These are phyloP conservation scores for Trichothecium roseum DNA, from an alignment of 2,329 filamentous ascomycete genomes.

Conservation along the genomic window DNA sequence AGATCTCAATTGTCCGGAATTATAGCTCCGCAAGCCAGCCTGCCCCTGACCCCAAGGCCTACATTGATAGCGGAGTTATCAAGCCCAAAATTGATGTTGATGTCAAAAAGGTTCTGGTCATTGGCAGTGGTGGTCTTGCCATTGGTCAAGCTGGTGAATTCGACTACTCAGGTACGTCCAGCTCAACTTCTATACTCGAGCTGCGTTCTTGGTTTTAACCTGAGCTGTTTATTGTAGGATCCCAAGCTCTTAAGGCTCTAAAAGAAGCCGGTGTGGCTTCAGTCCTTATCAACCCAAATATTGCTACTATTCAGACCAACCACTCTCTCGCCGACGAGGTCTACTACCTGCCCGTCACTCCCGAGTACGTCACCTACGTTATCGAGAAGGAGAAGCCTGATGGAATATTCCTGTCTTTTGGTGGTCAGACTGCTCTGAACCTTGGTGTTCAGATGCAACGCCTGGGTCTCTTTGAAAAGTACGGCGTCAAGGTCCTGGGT, in stretches of 20 bases:
- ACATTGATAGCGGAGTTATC: slow-evolving; percentile 79
- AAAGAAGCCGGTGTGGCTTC: slow-evolving; percentile 99
- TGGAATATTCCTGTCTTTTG: slow-evolving; percentile 95
- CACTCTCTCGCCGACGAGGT: slow-evolving; percentile 98
- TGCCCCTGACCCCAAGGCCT: slow-evolving; percentile 74
- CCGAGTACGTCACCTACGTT: slow-evolving; percentile 95
- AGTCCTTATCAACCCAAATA: slow-evolving; percentile 96
- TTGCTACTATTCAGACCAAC: slow-evolving; percentile 96
- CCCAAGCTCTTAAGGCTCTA: slow-evolving; percentile 89
- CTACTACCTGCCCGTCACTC: slow-evolving; percentile 94
- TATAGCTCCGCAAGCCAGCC: slow-evolving; percentile 44
- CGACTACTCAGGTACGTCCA: slow-evolving; percentile 81
- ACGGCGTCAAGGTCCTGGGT: slow-evolving; percentile 89
- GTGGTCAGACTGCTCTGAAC: slow-evolving; percentile 91
- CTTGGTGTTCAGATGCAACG: slow-evolving; percentile 89
- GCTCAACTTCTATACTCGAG: not conserved
- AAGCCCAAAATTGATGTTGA: slow-evolving; percentile 70
- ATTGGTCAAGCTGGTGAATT: slow-evolving; percentile 98
- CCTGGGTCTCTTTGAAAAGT: slow-evolving; percentile 88
- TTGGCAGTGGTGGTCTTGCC: slow-evolving; percentile 87
- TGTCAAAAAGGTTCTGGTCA: slow-evolving; percentile 95
- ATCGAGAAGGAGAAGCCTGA: slow-evolving; percentile 91
- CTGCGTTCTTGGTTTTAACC: slow-evolving; percentile 9
- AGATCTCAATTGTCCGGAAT: slow-evolving; percentile 30
- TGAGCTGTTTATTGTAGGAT: slow-evolving; percentile 44